These are phyloP conservation scores for Cucurbitaria berberidis DNA, from an alignment of 2,329 filamentous ascomycete species.

Conservation along the genomic window DNA sequence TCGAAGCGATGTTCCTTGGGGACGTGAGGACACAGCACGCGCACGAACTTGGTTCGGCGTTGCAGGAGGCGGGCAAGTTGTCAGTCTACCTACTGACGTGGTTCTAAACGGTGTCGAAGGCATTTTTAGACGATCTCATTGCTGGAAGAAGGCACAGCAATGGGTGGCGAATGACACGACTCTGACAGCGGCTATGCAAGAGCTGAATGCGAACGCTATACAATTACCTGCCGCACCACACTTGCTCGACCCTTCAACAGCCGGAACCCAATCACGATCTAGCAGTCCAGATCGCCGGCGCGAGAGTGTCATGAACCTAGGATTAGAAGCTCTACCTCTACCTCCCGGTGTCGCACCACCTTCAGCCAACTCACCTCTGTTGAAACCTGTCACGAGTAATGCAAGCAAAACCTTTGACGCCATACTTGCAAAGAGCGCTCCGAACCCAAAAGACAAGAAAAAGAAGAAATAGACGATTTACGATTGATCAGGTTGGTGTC, in stretches of 20 bases:
- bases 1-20: slow-evolving; percentile 75
- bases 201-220: slow-evolving; percentile 35
- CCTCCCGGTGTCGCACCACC: slow-evolving; percentile 52
- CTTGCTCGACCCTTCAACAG: slow-evolving; percentile 31
- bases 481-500: not conserved
- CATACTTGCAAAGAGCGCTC: slow-evolving; percentile 48
- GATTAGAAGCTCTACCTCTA: slow-evolving; percentile 55
- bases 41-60: slow-evolving; percentile 76
- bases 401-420: slow-evolving; percentile 58
- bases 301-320: slow-evolving; percentile 53
- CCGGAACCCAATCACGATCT: slow-evolving; percentile 27
- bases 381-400: slow-evolving; percentile 41
- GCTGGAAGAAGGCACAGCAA: slow-evolving; percentile 68
- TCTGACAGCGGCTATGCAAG: slow-evolving; percentile 44
- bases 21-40: slow-evolving; percentile 63
- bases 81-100: slow-evolving; percentile 67
- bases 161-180: slow-evolving; percentile 58
- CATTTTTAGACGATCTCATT: slow-evolving; percentile 71
- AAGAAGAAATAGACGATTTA: slow-evolving; percentile 31
- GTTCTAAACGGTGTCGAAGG: slow-evolving; percentile 72
- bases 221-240: slow-evolving; percentile 42
- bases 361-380: slow-evolving; percentile 29
- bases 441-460: slow-evolving; percentile 37
- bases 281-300: slow-evolving; percentile 45
- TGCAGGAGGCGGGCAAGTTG: slow-evolving; percentile 68